Conservation (phyloP, 2,329 filamentous ascomycete species). For the Sporothrix variecibatus region DNA sequence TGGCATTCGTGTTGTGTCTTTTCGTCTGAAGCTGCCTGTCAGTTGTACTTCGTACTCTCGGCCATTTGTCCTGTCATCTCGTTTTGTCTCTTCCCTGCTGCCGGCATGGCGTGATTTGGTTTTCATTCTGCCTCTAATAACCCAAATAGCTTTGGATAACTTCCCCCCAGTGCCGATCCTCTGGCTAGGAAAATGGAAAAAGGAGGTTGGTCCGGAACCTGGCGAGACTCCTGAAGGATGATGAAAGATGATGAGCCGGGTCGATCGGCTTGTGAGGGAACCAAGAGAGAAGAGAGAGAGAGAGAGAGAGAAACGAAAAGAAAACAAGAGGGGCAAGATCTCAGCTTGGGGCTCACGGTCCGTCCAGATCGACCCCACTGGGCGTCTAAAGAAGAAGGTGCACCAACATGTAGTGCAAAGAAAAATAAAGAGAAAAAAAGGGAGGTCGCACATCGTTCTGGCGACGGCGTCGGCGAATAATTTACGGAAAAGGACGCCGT, state of each 20-base stretch:
- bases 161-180: not conserved
- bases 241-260: not conserved
- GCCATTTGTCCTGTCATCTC: not conserved
- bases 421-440: not conserved
- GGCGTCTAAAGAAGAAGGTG: not conserved
- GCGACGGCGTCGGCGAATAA: constrained; percentile 9
- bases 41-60: not conserved
- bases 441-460: not conserved
- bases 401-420: not conserved
- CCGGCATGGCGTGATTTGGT: not conserved
- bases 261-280: not conserved
- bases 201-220: not conserved
- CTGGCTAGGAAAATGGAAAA: not conserved
- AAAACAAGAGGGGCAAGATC: not conserved
- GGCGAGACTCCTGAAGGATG: not conserved
- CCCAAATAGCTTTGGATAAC: too few species aligned
- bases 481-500: not conserved
- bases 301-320: not conserved
- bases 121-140: too few species aligned
- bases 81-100: not conserved
- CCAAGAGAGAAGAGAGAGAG: not conserved
- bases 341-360: not conserved
- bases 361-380: not conserved
- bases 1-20: not conserved
- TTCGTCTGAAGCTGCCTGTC: not conserved